Percentiles rank a stretch among this genome's conserved stretches.
Evolutionary conservation across 805 yeast genomes (phyloP).

Genomic region (Suhomyces emberorum): DNA sequence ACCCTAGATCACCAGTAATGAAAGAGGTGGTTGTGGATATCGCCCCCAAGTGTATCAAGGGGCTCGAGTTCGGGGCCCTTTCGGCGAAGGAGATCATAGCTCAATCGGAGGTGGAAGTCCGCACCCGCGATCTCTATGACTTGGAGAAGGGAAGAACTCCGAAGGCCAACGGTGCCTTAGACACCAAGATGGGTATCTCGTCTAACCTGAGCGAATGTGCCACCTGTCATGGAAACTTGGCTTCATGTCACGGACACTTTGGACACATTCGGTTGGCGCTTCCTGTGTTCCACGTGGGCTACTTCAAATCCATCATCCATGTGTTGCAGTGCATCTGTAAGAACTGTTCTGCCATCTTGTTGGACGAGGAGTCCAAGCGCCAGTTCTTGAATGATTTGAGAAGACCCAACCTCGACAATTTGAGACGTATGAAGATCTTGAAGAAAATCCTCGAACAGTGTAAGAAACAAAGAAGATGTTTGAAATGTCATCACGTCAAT

Average conservation of each 20-base stretch:
- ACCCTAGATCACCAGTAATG: slow-evolving; percentile 19
- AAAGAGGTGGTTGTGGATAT: slow-evolving; percentile 62
- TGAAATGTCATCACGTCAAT: slow-evolving; percentile 81
- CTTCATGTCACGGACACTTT: slow-evolving; percentile 97
- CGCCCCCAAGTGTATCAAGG: slow-evolving; percentile 87
- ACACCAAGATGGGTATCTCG: slow-evolving; percentile 90
- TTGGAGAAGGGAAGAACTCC: slow-evolving; percentile 86
- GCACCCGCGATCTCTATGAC: slow-evolving; percentile 88
- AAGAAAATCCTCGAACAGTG: slow-evolving; percentile 87
- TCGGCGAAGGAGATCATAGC: slow-evolving; percentile 87
- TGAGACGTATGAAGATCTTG: slow-evolving; percentile 85
- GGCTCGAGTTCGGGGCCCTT: slow-evolving; percentile 89
- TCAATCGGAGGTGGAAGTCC: slow-evolving; percentile 91
- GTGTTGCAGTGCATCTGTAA: slow-evolving; percentile 91
- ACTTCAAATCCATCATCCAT: slow-evolving; percentile 85
- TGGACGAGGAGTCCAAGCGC: slow-evolving; percentile 70
- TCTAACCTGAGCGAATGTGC: slow-evolving; percentile 80
- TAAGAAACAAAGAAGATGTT: slow-evolving; percentile 89
- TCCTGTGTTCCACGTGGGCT: slow-evolving; percentile 97
- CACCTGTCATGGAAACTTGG: slow-evolving; percentile 89
- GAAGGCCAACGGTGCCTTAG: slow-evolving; percentile 82
- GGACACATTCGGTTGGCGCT: slow-evolving; percentile 91
- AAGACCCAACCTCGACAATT: slow-evolving; percentile 83
- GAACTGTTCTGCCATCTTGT: slow-evolving; percentile 72
- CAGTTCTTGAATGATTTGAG: slow-evolving; percentile 74